These are phyloP conservation scores for Vitis vinifera DNA, from an alignment of 164 flowering plant species.

Conservation along the genomic window DNA sequence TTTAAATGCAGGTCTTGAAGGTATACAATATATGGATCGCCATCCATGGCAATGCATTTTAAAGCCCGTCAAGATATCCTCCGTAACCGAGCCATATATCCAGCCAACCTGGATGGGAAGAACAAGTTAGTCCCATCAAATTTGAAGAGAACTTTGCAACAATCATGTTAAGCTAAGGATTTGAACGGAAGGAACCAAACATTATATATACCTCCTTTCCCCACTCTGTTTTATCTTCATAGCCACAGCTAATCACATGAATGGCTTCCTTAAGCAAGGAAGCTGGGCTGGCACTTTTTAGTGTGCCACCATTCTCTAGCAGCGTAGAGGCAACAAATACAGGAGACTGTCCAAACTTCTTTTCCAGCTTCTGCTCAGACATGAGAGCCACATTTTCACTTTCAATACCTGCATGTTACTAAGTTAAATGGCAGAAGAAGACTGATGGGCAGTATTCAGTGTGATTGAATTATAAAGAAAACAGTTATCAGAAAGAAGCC, in stretches of 20 bases:
- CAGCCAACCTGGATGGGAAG: slow-evolving; percentile 51
- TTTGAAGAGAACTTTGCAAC: not conserved
- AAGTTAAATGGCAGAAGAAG: slow-evolving; percentile 10
- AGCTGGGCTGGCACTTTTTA: slow-evolving; percentile 49
- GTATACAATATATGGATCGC: slow-evolving; percentile 66
- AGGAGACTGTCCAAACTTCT: slow-evolving; percentile 75
- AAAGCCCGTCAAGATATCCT: slow-evolving; percentile 74
- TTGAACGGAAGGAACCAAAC: not conserved
- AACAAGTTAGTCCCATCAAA: not conserved
- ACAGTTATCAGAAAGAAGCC: too few species aligned
- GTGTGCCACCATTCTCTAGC: slow-evolving; percentile 60
- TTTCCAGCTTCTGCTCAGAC: slow-evolving; percentile 57
- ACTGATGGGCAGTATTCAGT: not conserved
- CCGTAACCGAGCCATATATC: slow-evolving; percentile 72
- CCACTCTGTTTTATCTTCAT: slow-evolving; percentile 82
- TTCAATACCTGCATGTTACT: slow-evolving; percentile 35
- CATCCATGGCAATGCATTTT: slow-evolving; percentile 81
- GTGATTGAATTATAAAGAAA: too few species aligned
- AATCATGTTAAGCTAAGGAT: not conserved
- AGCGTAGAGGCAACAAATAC: slow-evolving; percentile 67
- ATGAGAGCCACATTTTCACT: slow-evolving; percentile 33
- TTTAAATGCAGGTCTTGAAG: slow-evolving; percentile 60
- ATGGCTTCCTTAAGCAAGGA: slow-evolving; percentile 73
- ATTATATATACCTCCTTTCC: slow-evolving; percentile 60
- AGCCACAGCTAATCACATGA: slow-evolving; percentile 82